phyloP scores from a whole-genome alignment of 306 rosid species.

The Benincasa hispida region DNA sequence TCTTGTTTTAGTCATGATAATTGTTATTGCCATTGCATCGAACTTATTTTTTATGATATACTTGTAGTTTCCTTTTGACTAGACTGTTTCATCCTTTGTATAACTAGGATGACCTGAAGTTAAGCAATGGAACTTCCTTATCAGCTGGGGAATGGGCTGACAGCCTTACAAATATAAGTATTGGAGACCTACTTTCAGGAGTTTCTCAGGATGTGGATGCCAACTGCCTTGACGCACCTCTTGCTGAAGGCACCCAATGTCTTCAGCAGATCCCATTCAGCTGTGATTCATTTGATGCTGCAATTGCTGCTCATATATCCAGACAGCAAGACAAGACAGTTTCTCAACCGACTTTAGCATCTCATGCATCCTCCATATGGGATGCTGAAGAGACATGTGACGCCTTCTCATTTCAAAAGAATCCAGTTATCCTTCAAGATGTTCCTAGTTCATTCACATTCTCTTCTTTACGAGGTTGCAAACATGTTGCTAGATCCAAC shows the following conservation, averaged over 20 bases:
- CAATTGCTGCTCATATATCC: conserved; percentile 91
- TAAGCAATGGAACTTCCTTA: conserved; percentile 40
- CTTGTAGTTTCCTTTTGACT: neutral
- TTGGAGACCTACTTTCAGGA: conserved; percentile 74
- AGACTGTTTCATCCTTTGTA: neutral
- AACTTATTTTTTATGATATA: neutral
- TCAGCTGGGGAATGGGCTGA: conserved; percentile 97
- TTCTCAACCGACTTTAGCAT: conserved; percentile 37
- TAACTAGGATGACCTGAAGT: conserved; percentile 47
- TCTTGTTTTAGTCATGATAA: neutral
- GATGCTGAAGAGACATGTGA: conserved; percentile 96
- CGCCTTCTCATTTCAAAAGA: conserved; percentile 68
- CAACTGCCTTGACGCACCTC: conserved; percentile 31
- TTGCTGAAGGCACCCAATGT: conserved; percentile 33
- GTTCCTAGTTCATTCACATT: conserved; percentile 29
- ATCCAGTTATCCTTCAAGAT: conserved; percentile 19
- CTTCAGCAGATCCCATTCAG: conserved; percentile 75
- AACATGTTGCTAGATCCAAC: conserved; percentile 28
- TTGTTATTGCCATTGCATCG: neutral
- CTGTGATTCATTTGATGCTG: conserved; percentile 97
- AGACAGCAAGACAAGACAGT: conserved; percentile 54
- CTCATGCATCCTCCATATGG: conserved; percentile 75
- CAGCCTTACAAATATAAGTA: conserved; percentile 85
- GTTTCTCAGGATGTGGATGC: conserved; percentile 45
- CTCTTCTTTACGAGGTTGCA: conserved; percentile 23